Conservation (phyloP, 1,284 basidiomycete species). For the Jaminaea rosea region DNA sequence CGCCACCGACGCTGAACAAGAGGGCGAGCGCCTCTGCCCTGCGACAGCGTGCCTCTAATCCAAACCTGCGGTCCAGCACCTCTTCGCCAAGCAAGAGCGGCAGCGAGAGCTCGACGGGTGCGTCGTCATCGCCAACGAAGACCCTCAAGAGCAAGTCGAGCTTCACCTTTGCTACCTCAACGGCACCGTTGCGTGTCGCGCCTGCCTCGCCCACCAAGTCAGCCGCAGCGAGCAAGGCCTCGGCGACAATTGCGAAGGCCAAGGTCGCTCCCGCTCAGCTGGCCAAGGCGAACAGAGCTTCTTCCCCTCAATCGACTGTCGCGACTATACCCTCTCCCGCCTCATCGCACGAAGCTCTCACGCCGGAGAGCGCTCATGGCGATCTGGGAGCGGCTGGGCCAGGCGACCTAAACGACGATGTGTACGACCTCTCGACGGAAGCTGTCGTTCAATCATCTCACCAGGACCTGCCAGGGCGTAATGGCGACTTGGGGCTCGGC, state of each 20-base stretch:
- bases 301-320: not conserved
- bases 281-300: not conserved
- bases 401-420: too few species aligned
- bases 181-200: slow-evolving; percentile 11
- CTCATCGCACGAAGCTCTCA: not conserved
- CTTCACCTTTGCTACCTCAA: slow-evolving; percentile 18
- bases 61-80: not conserved
- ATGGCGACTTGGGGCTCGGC: not conserved
- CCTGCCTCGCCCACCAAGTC: not conserved
- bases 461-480: not conserved
- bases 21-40: too few species aligned
- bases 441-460: too few species aligned
- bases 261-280: not conserved
- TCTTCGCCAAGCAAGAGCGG: not conserved
- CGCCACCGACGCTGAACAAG: too few species aligned
- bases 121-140: slow-evolving; percentile 9
- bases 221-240: too few species aligned
- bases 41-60: not conserved
- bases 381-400: not conserved
- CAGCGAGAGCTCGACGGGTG: too few species aligned
- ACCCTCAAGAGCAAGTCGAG: slow-evolving; percentile 14
- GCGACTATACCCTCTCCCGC: not conserved
- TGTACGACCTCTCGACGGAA: too few species aligned
- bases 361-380: slow-evolving; percentile 2
- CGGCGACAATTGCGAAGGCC: too few species aligned